Evolutionary conservation across 371 early-diverging fungal species (phyloP), one percentile per base, ranked within the genome.

Genomic region (Dichotomocladium elegans): DNA sequence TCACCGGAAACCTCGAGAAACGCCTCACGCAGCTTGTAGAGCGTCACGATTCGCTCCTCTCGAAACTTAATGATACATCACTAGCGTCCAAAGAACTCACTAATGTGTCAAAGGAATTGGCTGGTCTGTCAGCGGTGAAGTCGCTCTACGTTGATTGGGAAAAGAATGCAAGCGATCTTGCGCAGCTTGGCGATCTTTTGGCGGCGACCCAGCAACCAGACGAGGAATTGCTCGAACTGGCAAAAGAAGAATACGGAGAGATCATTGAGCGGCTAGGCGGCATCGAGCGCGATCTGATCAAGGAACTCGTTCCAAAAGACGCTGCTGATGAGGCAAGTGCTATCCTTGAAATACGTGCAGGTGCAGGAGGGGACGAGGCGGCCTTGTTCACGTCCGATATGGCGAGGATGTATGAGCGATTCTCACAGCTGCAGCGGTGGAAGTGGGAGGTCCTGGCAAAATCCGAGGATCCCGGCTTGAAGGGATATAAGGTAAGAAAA

Each of bases 311-410:
- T 8, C 86, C 87, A 0, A 81, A 76, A 30, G 87, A 87, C 60
- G 14, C 64, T 2, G 84, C 82, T 2, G 93, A 92, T 53, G 77
- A 82, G 49, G 89, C 80, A 14, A 80, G 77, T 44, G 92, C 88
- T 1, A 82, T 93, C 19, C 59, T 93, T 34, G 93, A 93, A 70
- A 83, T 93, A 27, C 72, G 93, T 1, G 81, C 93, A 2, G 86
- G 86, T 45, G 87, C 93, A 3, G 93, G 93, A 12, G 93, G 93
- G 4, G 87, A 88, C 69, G 93, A 93, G 58, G 91, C 92, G 0
- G 80, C 89, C 4, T 56, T 93, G 49, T 93, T 93, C 62, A 79
- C 84, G 0, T 80, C 75, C 1, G 91, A 93, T 29, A 63, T 93
- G 51, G 54, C 85, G 27, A 63, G 73, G 15, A 91, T 93, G 92